Conservation (phyloP, 208 protist species). For the Leishmania arabica region DNA sequence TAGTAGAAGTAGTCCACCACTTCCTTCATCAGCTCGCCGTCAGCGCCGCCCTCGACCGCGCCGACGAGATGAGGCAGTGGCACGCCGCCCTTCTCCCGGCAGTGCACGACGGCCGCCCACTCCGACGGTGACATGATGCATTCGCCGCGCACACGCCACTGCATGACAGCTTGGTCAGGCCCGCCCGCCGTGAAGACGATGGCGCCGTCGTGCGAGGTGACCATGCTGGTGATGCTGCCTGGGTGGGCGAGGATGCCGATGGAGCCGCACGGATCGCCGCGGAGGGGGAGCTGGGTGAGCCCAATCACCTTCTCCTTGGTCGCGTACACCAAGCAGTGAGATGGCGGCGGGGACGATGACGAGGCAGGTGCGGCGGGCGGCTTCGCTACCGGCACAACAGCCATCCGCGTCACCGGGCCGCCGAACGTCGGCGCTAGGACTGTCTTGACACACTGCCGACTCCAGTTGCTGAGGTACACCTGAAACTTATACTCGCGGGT, state of each 20-base stretch:
- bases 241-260: conserved; percentile 96
- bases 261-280: conserved; percentile 88
- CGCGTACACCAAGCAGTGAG: conserved; percentile 80
- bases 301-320: conserved; percentile 93
- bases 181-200: conserved; percentile 94
- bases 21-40: conserved; percentile 92
- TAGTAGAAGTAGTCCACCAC: conserved; percentile 98
- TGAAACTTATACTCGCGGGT: conserved; percentile 93
- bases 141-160: conserved; percentile 83
- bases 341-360: conserved; percentile 11
- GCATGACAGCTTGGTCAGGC: conserved; percentile 87
- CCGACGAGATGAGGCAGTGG: conserved; percentile 87
- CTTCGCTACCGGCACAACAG: conserved; percentile 30
- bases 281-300: conserved; percentile 90
- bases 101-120: conserved; percentile 9
- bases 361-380: neutral
- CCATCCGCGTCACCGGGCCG: conserved; percentile 81
- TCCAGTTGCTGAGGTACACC: conserved; percentile 84
- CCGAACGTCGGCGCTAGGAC: conserved; percentile 93
- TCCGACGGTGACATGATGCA: conserved; percentile 40
- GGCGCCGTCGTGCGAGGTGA: conserved; percentile 78
- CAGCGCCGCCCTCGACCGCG: conserved; percentile 90
- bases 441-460: conserved; percentile 89
- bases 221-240: conserved; percentile 68
- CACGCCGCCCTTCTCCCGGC: conserved; percentile 43